Evolutionary conservation across 2,329 filamentous ascomycete species (phyloP).

Genomic region (Aspergillus persii): DNA sequence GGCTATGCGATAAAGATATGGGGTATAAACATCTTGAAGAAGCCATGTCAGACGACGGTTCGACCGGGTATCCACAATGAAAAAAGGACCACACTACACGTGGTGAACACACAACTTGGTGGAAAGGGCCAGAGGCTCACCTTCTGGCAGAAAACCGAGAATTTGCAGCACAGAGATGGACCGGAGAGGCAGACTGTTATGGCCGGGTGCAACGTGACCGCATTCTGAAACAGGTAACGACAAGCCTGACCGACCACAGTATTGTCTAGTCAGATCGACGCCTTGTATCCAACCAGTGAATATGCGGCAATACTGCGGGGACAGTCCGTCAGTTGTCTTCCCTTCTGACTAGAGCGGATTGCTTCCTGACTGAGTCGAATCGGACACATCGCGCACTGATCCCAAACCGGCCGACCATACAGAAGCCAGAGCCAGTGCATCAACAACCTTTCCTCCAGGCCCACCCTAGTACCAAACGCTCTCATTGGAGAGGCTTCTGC

Average conservation of each 20-base stretch:
- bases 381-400: neutral
- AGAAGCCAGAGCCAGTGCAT: neutral
- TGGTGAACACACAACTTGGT: neutral
- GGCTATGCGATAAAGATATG: neutral
- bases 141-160: neutral
- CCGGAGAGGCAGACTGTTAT: neutral
- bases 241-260: neutral
- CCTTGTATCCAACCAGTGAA: conserved; percentile 3
- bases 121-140: neutral
- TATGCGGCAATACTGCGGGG: neutral
- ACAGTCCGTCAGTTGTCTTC: neutral
- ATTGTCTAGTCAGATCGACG: neutral
- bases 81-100: neutral
- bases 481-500: conserved; percentile 40
- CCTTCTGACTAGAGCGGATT: neutral
- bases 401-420: neutral
- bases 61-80: neutral
- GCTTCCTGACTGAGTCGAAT: neutral
- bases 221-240: neutral
- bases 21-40: neutral
- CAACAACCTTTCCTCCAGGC: neutral
- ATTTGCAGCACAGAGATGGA: neutral
- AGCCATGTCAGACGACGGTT: neutral
- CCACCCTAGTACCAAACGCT: neutral
- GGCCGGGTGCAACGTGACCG: neutral